Conservation (phyloP, 139 green algal genomes). For the Chlorella vulgaris region DNA sequence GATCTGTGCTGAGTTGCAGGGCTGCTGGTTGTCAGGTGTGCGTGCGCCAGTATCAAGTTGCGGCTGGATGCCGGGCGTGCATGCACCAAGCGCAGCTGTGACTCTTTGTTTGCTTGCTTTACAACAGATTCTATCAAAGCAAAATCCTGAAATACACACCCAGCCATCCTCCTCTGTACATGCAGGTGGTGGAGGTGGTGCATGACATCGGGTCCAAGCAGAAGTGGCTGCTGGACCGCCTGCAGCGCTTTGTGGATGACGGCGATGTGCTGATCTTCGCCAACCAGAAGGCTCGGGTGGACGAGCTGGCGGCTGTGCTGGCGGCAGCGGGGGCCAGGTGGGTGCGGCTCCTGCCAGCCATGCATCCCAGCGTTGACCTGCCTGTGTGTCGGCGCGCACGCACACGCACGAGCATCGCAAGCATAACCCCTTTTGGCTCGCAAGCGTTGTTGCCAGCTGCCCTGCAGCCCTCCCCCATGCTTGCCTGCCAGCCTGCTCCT, state of each 20-base stretch:
- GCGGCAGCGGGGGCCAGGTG: slow-evolving; percentile 9
- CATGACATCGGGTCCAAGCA: slow-evolving; percentile 74
- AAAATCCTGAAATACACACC: too few relatives aligned
- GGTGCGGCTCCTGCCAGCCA: neutral
- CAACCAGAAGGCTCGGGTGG: slow-evolving; percentile 75
- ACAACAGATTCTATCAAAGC: too few relatives aligned
- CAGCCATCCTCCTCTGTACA: neutral
- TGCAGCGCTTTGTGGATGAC: slow-evolving; percentile 79
- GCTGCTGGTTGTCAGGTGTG: neutral
- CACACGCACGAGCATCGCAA: too few relatives aligned
- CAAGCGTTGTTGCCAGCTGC: too few relatives aligned
- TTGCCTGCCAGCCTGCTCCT: too few relatives aligned
- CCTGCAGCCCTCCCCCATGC: too few relatives aligned
- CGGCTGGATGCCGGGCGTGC: too few relatives aligned
- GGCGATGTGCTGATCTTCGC: slow-evolving; percentile 96
- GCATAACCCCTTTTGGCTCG: too few relatives aligned
- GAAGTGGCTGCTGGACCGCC: slow-evolving; percentile 71
- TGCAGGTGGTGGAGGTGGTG: slow-evolving; percentile 24
- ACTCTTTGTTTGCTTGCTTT: too few relatives aligned
- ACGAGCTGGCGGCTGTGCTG: slow-evolving; percentile 73
- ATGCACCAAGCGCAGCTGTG: too few relatives aligned
- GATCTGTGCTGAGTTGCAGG: neutral
- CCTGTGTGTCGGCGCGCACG: too few relatives aligned
- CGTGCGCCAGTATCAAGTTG: neutral
- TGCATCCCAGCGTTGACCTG: too few relatives aligned